Conservation (phyloP, 2,329 filamentous ascomycete genomes). For the Orbilia javanica region DNA sequence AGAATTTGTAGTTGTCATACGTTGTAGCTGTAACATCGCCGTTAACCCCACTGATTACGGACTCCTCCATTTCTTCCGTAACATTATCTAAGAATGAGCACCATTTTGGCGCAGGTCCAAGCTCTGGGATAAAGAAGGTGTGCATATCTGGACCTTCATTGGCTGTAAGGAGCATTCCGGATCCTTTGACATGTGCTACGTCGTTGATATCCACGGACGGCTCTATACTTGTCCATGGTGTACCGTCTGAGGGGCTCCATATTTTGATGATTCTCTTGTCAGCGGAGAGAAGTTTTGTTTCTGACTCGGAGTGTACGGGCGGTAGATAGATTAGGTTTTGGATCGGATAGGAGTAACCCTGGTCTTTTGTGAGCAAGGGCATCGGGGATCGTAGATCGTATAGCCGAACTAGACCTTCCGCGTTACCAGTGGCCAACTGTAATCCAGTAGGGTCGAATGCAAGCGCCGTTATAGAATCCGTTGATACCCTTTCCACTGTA, state of each 20-base stretch:
- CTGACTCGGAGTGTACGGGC: constrained; percentile 75
- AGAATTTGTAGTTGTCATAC: constrained; percentile 99
- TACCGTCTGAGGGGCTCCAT: constrained; percentile 85
- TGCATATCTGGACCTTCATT: constrained; percentile 97
- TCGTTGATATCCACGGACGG: constrained; percentile 94
- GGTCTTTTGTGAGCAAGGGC: constrained; percentile 89
- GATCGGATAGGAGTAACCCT: constrained; percentile 93
- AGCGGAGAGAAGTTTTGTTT: constrained; percentile 88
- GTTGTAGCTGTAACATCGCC: constrained; percentile 71
- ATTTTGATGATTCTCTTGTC: constrained; percentile 98
- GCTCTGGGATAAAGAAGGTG: constrained; percentile 91
- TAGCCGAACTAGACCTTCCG: constrained; percentile 85
- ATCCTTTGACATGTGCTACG: constrained; percentile 91
- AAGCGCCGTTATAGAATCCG: constrained; percentile 74
- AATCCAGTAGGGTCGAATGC: constrained; percentile 87
- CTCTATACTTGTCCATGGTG: constrained; percentile 95
- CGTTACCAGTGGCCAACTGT: constrained; percentile 87
- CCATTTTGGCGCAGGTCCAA: constrained; percentile 94
- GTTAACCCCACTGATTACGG: constrained; percentile 67
- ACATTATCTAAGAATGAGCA: constrained; percentile 97
- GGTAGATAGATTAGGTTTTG: constrained; percentile 79
- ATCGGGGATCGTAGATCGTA: constrained; percentile 92
- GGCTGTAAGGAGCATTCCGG: constrained; percentile 94
- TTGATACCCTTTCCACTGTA: constrained; percentile 57
- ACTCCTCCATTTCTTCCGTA: constrained; percentile 98